Base-by-base conservation (phyloP, 169 alveolate species). In the Plasmodium blacklocki region DNA sequence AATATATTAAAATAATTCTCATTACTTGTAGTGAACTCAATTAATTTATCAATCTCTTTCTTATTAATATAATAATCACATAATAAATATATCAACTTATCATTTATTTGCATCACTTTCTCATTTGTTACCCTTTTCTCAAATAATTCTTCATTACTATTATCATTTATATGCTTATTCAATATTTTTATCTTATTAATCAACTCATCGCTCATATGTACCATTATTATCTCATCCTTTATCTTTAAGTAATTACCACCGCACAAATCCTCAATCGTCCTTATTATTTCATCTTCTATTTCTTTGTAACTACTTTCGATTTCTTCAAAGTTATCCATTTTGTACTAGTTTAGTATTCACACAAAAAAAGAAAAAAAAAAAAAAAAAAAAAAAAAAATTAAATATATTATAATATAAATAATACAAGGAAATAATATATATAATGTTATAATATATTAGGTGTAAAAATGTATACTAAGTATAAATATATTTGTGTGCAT, bases 1-100 rank as follows among this genome's bases (percentile, higher is more conserved):
- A 94, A 63, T 43, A 94, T 88, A 43, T 87, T 75, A 85, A 94
- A 92, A 74, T 92, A 94, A 62, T 88, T 93, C 73, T 94, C 96
- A 23, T 94, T 94, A 64, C 94, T 89, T 11, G 93, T 88, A 32
- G 94, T 78, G 21, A 92, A 92, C 32, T 93, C 93, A 52, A 94
- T 75, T 86, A 94, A 74, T 45, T 93, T 91, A 59, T 92, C 95
- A 23, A 93, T 92, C 52, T 94, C 95, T 49, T 83, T 68, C 47
- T 83, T 83, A 50, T 71, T 83, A 39, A 83, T 83, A 43, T 70
- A 83, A 62, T 83, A 83, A 70, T 83, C 91, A 73, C 91, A 83
- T 43, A 83, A 58, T 70, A 83, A 73, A 50, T 83, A 83, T 14
- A 83, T 83, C 52, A 83, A 70, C 54, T 83, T 83, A 32, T 83